Conservation (phyloP, 768 basidiomycete genomes). For the Hygrocybe punicea region DNA sequence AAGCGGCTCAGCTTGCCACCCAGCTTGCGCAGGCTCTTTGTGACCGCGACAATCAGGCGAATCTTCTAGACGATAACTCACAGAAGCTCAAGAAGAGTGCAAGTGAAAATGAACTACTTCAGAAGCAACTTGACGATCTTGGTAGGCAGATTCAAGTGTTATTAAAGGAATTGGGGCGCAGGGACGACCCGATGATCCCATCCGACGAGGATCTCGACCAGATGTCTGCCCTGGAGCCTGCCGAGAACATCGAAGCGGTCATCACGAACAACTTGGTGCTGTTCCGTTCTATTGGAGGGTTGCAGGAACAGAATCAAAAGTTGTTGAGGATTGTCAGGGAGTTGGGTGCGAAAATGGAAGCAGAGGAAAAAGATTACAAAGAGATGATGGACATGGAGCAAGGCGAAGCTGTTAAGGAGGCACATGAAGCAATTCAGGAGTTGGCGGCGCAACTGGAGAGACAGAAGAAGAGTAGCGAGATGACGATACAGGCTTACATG, state of each 20-base stretch:
- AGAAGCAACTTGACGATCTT: conserved; percentile 77
- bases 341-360: conserved; percentile 81
- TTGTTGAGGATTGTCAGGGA: conserved; percentile 80
- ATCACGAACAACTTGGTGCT: conserved; percentile 87
- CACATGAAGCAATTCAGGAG: conserved; percentile 80
- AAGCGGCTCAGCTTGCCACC: conserved; percentile 74
- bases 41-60: conserved; percentile 67
- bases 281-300: conserved; percentile 70
- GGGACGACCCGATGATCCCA: conserved; percentile 79
- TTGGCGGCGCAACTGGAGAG: conserved; percentile 74
- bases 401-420: conserved; percentile 77
- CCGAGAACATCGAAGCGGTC: conserved; percentile 65
- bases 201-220: conserved; percentile 59
- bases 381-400: conserved; percentile 71
- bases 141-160: conserved; percentile 81
- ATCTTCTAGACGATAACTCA: conserved; percentile 52
- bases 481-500: conserved; percentile 73
- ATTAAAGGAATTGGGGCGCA: conserved; percentile 73
- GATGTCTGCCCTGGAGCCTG: conserved; percentile 35
- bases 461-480: conserved; percentile 67
- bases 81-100: conserved; percentile 59
- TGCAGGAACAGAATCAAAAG: conserved; percentile 93
- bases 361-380: conserved; percentile 73
- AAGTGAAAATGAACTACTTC: conserved; percentile 63
- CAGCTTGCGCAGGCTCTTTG: conserved; percentile 73